phyloP scores from a whole-genome alignment of 768 basidiomycete species.

The Suillus paluster region DNA sequence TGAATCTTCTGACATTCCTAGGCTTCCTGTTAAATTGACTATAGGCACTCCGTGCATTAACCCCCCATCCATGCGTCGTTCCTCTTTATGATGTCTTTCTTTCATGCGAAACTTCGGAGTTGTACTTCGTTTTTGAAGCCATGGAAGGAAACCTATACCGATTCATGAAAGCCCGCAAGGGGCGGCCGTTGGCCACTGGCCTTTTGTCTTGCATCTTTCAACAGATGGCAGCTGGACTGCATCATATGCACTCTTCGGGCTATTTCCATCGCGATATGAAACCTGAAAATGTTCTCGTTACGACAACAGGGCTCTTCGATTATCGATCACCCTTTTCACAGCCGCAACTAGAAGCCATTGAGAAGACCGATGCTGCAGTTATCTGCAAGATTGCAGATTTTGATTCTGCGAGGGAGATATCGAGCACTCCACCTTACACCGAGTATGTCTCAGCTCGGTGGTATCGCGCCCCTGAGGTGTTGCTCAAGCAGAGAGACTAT shows the following conservation, averaged over 20 bases:
- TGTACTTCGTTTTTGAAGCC: conserved; percentile 99
- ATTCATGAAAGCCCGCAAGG: conserved; percentile 95
- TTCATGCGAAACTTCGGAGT: conserved; percentile 88
- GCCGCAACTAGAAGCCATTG: conserved; percentile 61
- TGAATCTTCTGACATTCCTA: conserved; percentile 15
- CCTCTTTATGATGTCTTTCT: conserved; percentile 99
- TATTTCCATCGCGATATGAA: conserved; percentile 99
- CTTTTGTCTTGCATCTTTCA: conserved; percentile 93
- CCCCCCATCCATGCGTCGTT: conserved; percentile 95
- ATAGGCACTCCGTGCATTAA: conserved; percentile 92
- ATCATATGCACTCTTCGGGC: conserved; percentile 90
- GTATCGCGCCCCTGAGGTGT: conserved; percentile 98
- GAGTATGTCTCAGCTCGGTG: conserved; percentile 99
- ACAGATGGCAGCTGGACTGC: conserved; percentile 89
- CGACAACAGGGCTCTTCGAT: conserved; percentile 94
- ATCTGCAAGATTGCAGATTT: conserved; percentile 99
- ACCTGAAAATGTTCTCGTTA: conserved; percentile 97
- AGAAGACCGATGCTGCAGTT: conserved; percentile 91
- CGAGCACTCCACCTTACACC: conserved; percentile 90
- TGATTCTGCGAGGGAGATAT: conserved; percentile 90
- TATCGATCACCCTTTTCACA: conserved; percentile 79
- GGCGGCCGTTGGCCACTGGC: conserved; percentile 91
- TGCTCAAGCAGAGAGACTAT: conserved; percentile 90
- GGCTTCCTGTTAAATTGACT: conserved; percentile 18
- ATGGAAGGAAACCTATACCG: conserved; percentile 99